Conservation (phyloP, 192 early-diverging fungal genomes). For the Coemansia sp. region DNA sequence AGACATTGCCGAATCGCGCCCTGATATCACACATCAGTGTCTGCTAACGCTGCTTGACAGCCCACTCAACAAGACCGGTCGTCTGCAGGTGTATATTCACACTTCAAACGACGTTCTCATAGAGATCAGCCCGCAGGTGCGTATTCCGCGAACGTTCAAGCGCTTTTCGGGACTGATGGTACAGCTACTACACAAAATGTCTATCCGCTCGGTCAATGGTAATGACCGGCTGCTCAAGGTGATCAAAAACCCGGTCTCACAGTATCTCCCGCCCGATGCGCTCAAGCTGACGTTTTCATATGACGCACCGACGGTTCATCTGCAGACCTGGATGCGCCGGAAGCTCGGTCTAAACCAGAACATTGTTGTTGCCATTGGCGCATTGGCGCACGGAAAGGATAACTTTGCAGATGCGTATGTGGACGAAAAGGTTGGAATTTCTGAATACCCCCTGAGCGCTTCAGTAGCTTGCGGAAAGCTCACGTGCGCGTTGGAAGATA, state of each 20-base stretch:
- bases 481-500: constrained; percentile 38
- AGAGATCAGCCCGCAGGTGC: constrained; percentile 95
- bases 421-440: constrained; percentile 97
- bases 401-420: constrained; percentile 94
- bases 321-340: constrained; percentile 74
- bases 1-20: constrained; percentile 37
- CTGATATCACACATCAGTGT: constrained; percentile 66
- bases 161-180: constrained; percentile 98
- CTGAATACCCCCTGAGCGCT: constrained; percentile 94
- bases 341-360: constrained; percentile 77
- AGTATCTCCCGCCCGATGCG: constrained; percentile 85
- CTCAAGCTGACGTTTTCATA: constrained; percentile 74
- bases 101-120: constrained; percentile 93
- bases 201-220: constrained; percentile 88
- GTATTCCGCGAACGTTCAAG: constrained; percentile 99
- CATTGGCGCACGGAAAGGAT: constrained; percentile 95
- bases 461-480: constrained; percentile 97
- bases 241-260: constrained; percentile 96
- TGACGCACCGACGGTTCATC: constrained; percentile 80
- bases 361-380: constrained; percentile 90
- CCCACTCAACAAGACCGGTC: constrained; percentile 97
- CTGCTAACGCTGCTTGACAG: constrained; percentile 94
- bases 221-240: constrained; percentile 92
- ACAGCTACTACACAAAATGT: constrained; percentile 96
- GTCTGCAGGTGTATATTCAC: constrained; percentile 97